These are phyloP conservation scores for Picea sitchensis DNA, from an alignment of 75 land plant species.

Conservation along the genomic window DNA sequence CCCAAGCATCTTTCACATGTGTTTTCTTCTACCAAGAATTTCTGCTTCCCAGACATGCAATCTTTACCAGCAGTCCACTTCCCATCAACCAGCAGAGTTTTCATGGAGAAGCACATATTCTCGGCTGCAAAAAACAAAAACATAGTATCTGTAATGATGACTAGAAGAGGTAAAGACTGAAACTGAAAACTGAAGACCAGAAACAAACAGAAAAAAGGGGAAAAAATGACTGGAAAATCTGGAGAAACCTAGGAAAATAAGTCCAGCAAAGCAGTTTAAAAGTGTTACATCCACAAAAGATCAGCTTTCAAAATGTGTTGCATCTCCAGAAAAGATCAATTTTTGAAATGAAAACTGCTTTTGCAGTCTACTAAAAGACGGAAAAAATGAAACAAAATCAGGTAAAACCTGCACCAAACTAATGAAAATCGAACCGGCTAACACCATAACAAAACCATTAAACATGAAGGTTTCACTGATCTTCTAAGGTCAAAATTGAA, in stretches of 20 bases:
- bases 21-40: too few relatives aligned
- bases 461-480: background rate
- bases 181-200: background rate
- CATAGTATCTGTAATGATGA: background rate
- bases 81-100: conserved; percentile 38
- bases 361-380: too few relatives aligned
- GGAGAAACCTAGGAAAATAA: background rate
- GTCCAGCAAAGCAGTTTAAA: background rate
- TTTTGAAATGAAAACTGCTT: too few relatives aligned
- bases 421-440: background rate
- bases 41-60: too few relatives aligned
- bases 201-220: background rate
- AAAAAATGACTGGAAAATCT: background rate
- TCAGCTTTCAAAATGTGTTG: conserved; percentile 3
- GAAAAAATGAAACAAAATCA: background rate
- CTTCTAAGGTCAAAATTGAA: too few relatives aligned
- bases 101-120: conserved; percentile 76
- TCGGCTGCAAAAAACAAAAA: conserved; percentile 40
- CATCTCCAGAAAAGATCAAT: background rate
- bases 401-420: background rate
- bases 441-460: background rate
- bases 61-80: too few relatives aligned
- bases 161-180: background rate
- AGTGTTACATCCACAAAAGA: background rate
- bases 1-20: too few relatives aligned